These are phyloP conservation scores for Fusarium oligoseptatum DNA, from an alignment of 2,329 filamentous ascomycete species.

Conservation along the genomic window DNA sequence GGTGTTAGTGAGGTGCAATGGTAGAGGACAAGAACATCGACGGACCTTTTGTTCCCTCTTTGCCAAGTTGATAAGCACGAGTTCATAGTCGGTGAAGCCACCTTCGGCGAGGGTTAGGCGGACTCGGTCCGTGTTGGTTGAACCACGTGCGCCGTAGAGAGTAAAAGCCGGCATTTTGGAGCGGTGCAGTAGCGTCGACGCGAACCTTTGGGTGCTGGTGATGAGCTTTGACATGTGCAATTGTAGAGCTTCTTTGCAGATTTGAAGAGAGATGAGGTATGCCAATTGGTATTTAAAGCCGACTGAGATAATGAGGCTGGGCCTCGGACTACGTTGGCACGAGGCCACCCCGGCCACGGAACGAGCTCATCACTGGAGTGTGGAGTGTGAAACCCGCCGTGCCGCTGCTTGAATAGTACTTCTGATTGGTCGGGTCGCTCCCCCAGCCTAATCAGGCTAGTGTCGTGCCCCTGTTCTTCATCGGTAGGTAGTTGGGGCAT, in stretches of 20 bases:
- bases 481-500: not conserved
- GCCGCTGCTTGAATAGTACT: not conserved
- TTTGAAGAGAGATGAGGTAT: not conserved
- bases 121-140: constrained; percentile 59
- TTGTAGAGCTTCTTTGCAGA: not conserved
- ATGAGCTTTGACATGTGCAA: constrained; percentile 49
- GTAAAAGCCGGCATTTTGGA: constrained; percentile 59
- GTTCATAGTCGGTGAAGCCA: constrained; percentile 58
- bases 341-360: not conserved
- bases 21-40: not conserved
- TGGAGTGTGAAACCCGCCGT: not conserved
- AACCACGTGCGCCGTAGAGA: constrained; percentile 56
- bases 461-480: not conserved
- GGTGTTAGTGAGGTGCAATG: constrained; percentile 36
- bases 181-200: constrained; percentile 46
- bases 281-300: constrained; percentile 19
- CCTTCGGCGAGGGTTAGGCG: constrained; percentile 58
- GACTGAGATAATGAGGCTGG: not conserved
- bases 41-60: constrained; percentile 58
- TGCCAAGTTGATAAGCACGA: constrained; percentile 54
- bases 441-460: constrained; percentile 48
- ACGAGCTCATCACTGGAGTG: not conserved
- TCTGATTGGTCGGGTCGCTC: constrained; percentile 51
- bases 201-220: constrained; percentile 39
- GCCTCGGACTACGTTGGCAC: not conserved